Base-by-base conservation (phyloP, 805 yeast species). In the Suhomyces prunicola region DNA sequence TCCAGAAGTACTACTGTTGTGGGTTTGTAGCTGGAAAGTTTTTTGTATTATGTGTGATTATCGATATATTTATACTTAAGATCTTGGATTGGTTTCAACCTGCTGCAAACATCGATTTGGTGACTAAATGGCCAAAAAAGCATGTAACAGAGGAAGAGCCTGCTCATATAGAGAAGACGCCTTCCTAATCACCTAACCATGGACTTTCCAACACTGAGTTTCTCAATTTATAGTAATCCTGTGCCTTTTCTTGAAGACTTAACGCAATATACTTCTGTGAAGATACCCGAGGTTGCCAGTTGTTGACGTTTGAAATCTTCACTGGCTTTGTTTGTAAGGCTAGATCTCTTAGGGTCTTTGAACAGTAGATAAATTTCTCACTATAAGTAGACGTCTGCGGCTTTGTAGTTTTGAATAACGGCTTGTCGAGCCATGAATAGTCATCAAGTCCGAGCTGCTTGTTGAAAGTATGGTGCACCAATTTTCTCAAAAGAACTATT, bases 1-100 rank as follows among this genome's bases (percentile, higher is more conserved):
- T 93, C 35, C 78, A 77, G 54, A 81, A 84, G 50, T 85, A 85
- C 60, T 86, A 88, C 64, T 77, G 78, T 44, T 83, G 90, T 63
- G 92, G 92, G 0, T 79, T 86, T 0, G 87, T 96, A 83, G 96
- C 97, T 0, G 97, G 97, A 1, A 83, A 86, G 57, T 76, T 94
- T 52, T 92, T 85, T 67, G 87, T 88, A 0, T 67, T 94, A 29
- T 88, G 96, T 64, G 85, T 85, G 19, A 83, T 91, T 23, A 90
- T 90, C 2, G 98, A 94, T 70, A 79, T 86, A 31, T 76, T 90
- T 47, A 57, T 94, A 3, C 79, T 77, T 51, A 68, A 76, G 39
- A 48, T 90, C 2, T 72, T 94, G 55, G 94, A 90, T 59, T 82
- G 83, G 79, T 63, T 83, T 45, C 86, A 79, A 61, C 98, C 98